Percentiles rank a stretch among this genome's conserved stretches.
These are phyloP conservation scores for Termitomyces sp. DNA, from an alignment of 768 basidiomycete genomes.

Conservation along the genomic window DNA sequence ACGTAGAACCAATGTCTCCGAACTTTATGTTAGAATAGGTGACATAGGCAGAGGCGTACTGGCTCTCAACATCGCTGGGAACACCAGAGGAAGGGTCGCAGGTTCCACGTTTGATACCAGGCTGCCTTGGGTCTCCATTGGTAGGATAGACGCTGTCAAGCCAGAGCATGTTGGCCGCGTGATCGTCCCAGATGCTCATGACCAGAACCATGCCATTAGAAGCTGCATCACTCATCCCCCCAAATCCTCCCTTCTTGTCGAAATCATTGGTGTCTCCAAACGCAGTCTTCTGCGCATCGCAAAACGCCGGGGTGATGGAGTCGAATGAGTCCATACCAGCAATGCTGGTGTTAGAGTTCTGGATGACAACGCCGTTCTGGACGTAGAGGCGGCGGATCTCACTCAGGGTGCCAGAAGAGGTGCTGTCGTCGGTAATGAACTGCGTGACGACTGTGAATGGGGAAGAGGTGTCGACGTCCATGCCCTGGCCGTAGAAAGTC, in stretches of 20 bases:
- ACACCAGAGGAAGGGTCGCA: neutral
- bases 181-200: constrained; percentile 38
- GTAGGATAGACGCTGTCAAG: constrained; percentile 25
- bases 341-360: constrained; percentile 42
- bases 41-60: neutral
- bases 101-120: neutral
- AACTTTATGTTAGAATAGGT: neutral
- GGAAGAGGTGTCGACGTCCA: constrained; percentile 43
- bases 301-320: constrained; percentile 45
- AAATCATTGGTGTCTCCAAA: constrained; percentile 22
- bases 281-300: constrained; percentile 34
- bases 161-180: constrained; percentile 25
- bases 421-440: constrained; percentile 43
- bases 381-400: constrained; percentile 43
- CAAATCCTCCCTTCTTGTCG: constrained; percentile 15
- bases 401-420: constrained; percentile 39
- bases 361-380: constrained; percentile 31
- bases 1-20: neutral
- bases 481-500: constrained; percentile 40
- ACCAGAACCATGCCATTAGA: constrained; percentile 37
- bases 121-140: constrained; percentile 1
- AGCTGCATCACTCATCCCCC: constrained; percentile 31
- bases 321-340: constrained; percentile 33
- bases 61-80: neutral
- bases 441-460: constrained; percentile 56